Percentiles rank a stretch among this genome's conserved stretches.
Conservation (phyloP, 179 eudicot species). For the Patellifolia procumbens region DNA sequence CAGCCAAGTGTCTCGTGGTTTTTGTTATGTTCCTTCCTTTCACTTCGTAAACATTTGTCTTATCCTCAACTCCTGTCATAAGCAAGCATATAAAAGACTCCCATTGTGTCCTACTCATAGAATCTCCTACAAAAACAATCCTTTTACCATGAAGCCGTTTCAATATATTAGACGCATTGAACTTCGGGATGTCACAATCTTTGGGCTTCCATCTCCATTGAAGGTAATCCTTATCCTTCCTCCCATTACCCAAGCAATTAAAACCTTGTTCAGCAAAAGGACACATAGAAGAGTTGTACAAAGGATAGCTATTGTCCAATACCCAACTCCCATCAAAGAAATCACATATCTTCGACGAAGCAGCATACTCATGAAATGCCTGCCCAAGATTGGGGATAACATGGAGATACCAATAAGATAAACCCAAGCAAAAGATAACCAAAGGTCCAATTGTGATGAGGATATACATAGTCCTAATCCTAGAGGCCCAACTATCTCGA, state of each 20-base stretch:
- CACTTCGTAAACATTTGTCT: constrained; percentile 67
- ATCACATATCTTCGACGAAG: constrained; percentile 29
- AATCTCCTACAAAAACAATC: constrained; percentile 89
- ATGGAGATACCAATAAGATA: constrained; percentile 48
- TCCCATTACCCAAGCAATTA: constrained; percentile 80
- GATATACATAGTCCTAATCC: constrained; percentile 28
- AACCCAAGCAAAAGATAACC: constrained; percentile 47
- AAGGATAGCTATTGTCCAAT: constrained; percentile 39
- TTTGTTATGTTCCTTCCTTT: constrained; percentile 71
- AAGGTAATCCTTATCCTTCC: constrained; percentile 60
- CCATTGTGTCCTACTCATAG: constrained; percentile 95
- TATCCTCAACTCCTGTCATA: constrained; percentile 81
- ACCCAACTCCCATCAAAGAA: constrained; percentile 50
- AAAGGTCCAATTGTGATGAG: constrained; percentile 43
- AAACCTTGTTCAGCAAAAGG: constrained; percentile 84
- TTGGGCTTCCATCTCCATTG: constrained; percentile 88
- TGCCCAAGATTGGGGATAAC: constrained; percentile 44
- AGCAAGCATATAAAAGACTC: constrained; percentile 95
- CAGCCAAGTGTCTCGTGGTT: constrained; percentile 59
- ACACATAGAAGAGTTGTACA: constrained; percentile 79
- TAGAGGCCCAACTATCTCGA: constrained; percentile 33
- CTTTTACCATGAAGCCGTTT: constrained; percentile 66
- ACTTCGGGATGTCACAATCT: constrained; percentile 55
- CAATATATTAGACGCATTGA: constrained; percentile 47
- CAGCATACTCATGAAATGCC: constrained; percentile 35